A percentile compares a stretch with the other conserved stretches of the same genome.
phyloP scores from a whole-genome alignment of 169 alveolate species.

The Theileria luwenshuni region DNA sequence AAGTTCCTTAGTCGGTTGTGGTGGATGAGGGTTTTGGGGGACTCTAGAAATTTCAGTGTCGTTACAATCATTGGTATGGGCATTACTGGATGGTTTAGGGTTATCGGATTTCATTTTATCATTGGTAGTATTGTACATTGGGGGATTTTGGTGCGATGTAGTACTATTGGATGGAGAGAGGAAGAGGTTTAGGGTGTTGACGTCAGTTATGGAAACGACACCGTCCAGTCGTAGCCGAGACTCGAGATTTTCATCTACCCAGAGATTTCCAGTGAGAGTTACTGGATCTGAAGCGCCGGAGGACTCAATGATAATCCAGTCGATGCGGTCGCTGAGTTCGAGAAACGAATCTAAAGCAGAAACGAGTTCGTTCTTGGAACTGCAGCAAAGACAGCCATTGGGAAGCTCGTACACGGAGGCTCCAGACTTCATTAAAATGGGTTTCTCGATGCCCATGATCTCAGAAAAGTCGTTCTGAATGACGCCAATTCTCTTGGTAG shows the following conservation, averaged over 20 bases:
- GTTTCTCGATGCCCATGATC: conserved; percentile 88
- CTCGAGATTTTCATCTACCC: conserved; percentile 55
- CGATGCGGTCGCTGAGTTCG: conserved; percentile 31
- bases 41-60: too few relatives aligned
- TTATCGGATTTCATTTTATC: neutral
- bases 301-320: conserved; percentile 64
- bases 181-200: conserved; percentile 13
- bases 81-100: too few relatives aligned
- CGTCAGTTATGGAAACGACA: conserved; percentile 56
- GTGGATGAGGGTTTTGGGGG: conserved; percentile 19
- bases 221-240: conserved; percentile 59
- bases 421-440: conserved; percentile 80
- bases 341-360: conserved; percentile 58
- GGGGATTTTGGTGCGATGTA: neutral
- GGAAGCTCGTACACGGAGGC: conserved; percentile 88
- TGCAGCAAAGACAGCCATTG: conserved; percentile 90
- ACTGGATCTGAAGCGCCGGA: conserved; percentile 62
- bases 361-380: conserved; percentile 82
- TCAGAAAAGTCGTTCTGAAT: conserved; percentile 83
- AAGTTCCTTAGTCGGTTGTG: too few relatives aligned
- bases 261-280: conserved; percentile 46
- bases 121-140: neutral
- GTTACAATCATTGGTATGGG: neutral
- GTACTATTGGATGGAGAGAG: neutral
- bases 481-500: conserved; percentile 70